phyloP scores from a whole-genome alignment of 371 early-diverging fungal species.

The Fennellomyces sp. region DNA sequence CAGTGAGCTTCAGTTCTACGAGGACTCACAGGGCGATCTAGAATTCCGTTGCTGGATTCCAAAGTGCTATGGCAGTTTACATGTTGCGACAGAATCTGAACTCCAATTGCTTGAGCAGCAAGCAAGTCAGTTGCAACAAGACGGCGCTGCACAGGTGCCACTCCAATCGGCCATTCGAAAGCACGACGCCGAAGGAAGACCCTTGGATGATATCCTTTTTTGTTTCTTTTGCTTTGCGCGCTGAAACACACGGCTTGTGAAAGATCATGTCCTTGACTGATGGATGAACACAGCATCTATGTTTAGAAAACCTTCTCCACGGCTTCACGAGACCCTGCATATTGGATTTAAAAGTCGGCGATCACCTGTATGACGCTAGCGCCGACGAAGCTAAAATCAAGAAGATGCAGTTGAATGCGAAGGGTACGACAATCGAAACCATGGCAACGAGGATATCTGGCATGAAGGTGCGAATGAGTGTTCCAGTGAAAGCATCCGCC shows the following conservation, averaged over 20 bases:
- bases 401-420: slow-evolving; percentile 61
- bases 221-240: too few species aligned
- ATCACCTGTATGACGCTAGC: slow-evolving; percentile 60
- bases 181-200: slow-evolving; percentile 12
- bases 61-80: slow-evolving; percentile 67
- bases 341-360: slow-evolving; percentile 82
- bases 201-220: slow-evolving; percentile 56
- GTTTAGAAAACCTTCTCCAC: slow-evolving; percentile 74
- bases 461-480: slow-evolving; percentile 55
- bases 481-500: too few species aligned
- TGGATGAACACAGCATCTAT: slow-evolving; percentile 54
- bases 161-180: not conserved
- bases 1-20: slow-evolving; percentile 69
- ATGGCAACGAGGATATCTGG: slow-evolving; percentile 71
- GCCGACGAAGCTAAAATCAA: slow-evolving; percentile 65
- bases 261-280: slow-evolving; percentile 17
- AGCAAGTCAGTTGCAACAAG: slow-evolving; percentile 6
- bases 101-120: slow-evolving; percentile 20
- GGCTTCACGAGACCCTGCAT: slow-evolving; percentile 74
- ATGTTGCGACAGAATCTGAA: slow-evolving; percentile 41
- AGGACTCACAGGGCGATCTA: slow-evolving; percentile 50
- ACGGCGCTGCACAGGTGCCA: not conserved
- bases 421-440: slow-evolving; percentile 56
- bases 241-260: too few species aligned
- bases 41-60: slow-evolving; percentile 69